phyloP scores from a whole-genome alignment of 2,329 filamentous ascomycete genomes.

The Colletotrichum coccodes region DNA sequence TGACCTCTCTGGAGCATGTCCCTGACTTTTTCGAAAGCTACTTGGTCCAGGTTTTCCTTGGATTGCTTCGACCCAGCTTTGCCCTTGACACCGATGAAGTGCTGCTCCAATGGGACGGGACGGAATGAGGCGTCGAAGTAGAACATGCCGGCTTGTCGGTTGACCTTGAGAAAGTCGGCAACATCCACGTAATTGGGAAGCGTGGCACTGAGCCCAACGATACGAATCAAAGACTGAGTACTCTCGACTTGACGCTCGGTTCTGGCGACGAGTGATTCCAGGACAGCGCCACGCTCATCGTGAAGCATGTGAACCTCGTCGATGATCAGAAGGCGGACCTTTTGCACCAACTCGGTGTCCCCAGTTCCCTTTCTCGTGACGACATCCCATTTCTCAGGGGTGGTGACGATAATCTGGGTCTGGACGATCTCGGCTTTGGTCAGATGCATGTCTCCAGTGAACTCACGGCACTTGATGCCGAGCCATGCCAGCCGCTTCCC shows the following conservation, averaged over 20 bases:
- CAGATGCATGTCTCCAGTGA: conserved; percentile 98
- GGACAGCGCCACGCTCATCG: conserved; percentile 93
- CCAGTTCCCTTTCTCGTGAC: conserved; percentile 97
- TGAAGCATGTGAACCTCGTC: conserved; percentile 99
- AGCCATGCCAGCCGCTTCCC: conserved; percentile 94
- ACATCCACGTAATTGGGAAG: conserved; percentile 97
- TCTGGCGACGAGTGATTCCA: conserved; percentile 94
- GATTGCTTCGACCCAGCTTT: conserved; percentile 85
- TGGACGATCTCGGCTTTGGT: conserved; percentile 96
- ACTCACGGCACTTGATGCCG: conserved; percentile 89
- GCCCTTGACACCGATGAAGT: conserved; percentile 96
- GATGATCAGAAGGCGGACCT: conserved; percentile 94
- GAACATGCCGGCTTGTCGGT: conserved; percentile 90
- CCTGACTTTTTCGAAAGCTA: conserved; percentile 92
- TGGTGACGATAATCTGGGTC: conserved; percentile 98
- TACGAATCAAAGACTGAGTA: conserved; percentile 95
- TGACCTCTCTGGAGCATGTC: conserved; percentile 94
- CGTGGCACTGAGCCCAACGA: conserved; percentile 94
- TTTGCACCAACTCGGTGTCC: conserved; percentile 97
- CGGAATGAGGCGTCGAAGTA: conserved; percentile 98
- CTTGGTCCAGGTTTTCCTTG: conserved; percentile 87
- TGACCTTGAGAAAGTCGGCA: conserved; percentile 96
- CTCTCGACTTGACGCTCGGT: conserved; percentile 98
- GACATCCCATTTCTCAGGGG: conserved; percentile 99
- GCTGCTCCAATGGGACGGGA: conserved; percentile 94